A percentile compares a stretch with the other conserved stretches of the same genome.
Conservation (phyloP, 2,329 filamentous ascomycete genomes). For the Ilyonectria sp. region DNA sequence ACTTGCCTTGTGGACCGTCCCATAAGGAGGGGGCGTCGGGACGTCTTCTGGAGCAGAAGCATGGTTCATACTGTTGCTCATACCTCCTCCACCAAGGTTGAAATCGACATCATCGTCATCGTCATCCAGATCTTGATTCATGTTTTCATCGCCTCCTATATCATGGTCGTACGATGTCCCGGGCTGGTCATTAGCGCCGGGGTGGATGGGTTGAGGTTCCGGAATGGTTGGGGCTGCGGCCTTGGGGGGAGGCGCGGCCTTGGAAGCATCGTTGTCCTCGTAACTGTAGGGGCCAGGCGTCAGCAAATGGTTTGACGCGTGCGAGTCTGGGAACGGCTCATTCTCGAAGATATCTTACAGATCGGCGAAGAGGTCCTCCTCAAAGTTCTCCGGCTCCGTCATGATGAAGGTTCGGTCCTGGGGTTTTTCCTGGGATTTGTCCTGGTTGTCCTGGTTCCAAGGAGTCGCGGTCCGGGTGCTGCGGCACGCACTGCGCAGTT, state of each 20-base stretch:
- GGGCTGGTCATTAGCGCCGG: slow-evolving; percentile 45
- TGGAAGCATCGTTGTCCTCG: slow-evolving; percentile 72
- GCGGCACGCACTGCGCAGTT: slow-evolving; percentile 17
- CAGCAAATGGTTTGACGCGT: slow-evolving; percentile 15
- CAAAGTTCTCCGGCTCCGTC: slow-evolving; percentile 86
- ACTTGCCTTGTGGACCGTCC: slow-evolving; percentile 69
- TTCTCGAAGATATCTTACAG: slow-evolving; percentile 74
- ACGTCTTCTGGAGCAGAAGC: slow-evolving; percentile 49
- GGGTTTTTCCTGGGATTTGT: not conserved
- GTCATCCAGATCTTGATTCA: slow-evolving; percentile 63
- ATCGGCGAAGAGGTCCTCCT: slow-evolving; percentile 96
- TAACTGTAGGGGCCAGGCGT: slow-evolving; percentile 63
- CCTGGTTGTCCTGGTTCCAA: slow-evolving; percentile 12
- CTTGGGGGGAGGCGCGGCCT: slow-evolving; percentile 54
- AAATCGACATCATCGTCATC: slow-evolving; percentile 74
- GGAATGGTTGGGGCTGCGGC: slow-evolving; percentile 48
- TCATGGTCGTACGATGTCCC: slow-evolving; percentile 42
- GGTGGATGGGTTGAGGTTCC: slow-evolving; percentile 48
- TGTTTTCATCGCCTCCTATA: slow-evolving; percentile 56
- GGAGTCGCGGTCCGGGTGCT: not conserved
- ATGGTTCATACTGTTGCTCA: slow-evolving; percentile 49
- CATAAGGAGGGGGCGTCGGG: slow-evolving; percentile 52
- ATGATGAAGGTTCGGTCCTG: slow-evolving; percentile 61
- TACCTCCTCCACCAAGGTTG: slow-evolving; percentile 61
- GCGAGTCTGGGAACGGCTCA: not conserved